A percentile compares a stretch with the other conserved stretches of the same genome.
phyloP scores from a whole-genome alignment of 176 grass and related monocot genomes.

The Carex kokanica region DNA sequence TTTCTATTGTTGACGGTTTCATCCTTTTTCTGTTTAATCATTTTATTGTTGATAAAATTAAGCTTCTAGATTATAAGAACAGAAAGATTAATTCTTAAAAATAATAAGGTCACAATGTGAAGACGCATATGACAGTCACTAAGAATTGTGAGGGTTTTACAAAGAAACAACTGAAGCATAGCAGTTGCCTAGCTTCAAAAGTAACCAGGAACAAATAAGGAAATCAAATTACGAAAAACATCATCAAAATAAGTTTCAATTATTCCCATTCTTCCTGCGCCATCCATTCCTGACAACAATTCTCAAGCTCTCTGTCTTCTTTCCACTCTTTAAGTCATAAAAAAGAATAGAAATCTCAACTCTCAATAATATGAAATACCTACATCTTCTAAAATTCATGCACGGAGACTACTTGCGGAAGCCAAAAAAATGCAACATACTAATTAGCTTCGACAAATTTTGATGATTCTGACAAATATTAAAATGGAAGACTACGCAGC shows the following conservation, averaged over 20 bases:
- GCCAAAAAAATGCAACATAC: background rate
- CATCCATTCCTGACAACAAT: background rate
- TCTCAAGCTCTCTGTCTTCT: background rate
- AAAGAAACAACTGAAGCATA: too few relatives aligned
- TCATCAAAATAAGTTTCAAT: background rate
- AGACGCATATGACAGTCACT: too few relatives aligned
- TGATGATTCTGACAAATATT: background rate
- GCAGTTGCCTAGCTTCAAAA: too few relatives aligned
- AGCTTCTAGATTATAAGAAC: background rate
- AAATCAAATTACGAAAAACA: background rate
- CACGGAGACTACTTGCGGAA: background rate
- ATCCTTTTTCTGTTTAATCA: background rate
- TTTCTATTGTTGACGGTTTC: too few relatives aligned
- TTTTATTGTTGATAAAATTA: background rate
- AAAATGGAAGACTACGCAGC: background rate
- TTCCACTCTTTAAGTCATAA: background rate
- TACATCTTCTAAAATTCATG: background rate
- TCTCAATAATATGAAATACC: background rate
- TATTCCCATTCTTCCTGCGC: background rate
- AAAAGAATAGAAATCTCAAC: background rate
- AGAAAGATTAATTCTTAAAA: background rate
- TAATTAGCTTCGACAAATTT: conserved; percentile 5
- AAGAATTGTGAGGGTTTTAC: too few relatives aligned
- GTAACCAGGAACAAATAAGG: background rate
- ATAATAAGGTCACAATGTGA: too few relatives aligned